phyloP scores from a whole-genome alignment of 108 stramenopile genomes.

The Epipyxis sp. region DNA sequence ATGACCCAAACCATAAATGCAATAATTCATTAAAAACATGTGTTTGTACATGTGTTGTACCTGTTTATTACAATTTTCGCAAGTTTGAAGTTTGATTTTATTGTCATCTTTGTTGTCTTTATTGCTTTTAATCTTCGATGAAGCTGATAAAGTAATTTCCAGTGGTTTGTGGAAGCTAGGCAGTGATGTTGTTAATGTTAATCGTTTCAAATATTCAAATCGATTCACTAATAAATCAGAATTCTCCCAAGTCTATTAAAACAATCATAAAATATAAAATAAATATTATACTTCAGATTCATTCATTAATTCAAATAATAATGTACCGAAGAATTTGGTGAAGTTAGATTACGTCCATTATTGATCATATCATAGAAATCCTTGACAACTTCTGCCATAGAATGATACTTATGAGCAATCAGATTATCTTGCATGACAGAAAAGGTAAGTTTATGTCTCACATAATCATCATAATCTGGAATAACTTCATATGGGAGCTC shows the following conservation, averaged over 20 bases:
- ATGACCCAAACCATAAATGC: too few species aligned
- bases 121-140: too few species aligned
- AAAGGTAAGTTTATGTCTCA: background rate
- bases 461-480: slow-evolving; percentile 13
- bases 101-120: too few species aligned
- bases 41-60: too few species aligned
- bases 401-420: background rate
- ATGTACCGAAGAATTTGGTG: background rate
- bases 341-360: slow-evolving; percentile 6
- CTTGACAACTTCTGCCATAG: background rate
- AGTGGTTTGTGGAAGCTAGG: background rate
- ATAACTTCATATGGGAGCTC: slow-evolving; percentile 18
- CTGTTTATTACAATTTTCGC: too few species aligned
- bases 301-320: background rate
- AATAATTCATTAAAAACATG: too few species aligned
- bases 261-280: background rate
- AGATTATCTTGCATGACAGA: background rate
- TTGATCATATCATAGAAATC: slow-evolving; percentile 23
- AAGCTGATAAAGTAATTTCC: background rate
- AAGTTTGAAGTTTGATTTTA: too few species aligned
- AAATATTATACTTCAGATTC: background rate
- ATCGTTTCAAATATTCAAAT: background rate
- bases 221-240: background rate
- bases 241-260: background rate
- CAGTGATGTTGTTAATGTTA: background rate